Conservation (phyloP, 305 asterid genomes). For the Plantago rigida region DNA sequence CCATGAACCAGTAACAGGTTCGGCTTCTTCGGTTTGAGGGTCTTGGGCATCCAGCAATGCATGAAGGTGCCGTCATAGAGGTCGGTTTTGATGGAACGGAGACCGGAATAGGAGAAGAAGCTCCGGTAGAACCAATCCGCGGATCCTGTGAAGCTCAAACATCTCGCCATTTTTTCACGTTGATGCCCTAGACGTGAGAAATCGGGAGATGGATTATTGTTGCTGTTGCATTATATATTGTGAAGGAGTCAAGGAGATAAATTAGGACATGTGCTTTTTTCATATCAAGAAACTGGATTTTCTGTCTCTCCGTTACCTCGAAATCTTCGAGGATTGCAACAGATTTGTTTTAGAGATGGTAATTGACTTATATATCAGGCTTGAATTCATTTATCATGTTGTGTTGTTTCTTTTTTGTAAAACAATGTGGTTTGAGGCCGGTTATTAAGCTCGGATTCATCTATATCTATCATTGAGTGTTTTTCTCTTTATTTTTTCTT, state of each 20-base stretch:
- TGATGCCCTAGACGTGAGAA: background rate
- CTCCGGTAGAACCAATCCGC: conserved; percentile 63
- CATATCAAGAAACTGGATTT: background rate
- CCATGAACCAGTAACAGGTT: conserved; percentile 77
- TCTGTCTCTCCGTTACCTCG: background rate
- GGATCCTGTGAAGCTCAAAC: conserved; percentile 73
- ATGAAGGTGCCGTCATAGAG: conserved; percentile 58
- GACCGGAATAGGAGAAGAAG: conserved; percentile 69
- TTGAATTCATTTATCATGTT: background rate
- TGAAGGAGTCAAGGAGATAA: background rate
- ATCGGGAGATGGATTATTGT: background rate
- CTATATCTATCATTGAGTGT: no score
- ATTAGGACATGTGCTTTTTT: background rate
- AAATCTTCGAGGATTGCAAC: background rate
- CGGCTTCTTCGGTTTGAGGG: conserved; percentile 38
- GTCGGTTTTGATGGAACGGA: conserved; percentile 49
- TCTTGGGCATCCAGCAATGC: conserved; percentile 83
- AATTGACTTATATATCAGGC: background rate
- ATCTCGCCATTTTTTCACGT: conserved; percentile 33
- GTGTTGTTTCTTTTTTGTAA: background rate
- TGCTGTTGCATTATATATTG: background rate
- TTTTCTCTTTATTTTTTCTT: no score
- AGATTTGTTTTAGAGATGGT: background rate
- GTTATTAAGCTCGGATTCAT: no score
- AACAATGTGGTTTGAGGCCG: background rate